Evolutionary conservation across 192 early-diverging fungal species (phyloP), one percentile per base, ranked within the genome.

Genomic region (Phycomyces blakesleeanus): DNA sequence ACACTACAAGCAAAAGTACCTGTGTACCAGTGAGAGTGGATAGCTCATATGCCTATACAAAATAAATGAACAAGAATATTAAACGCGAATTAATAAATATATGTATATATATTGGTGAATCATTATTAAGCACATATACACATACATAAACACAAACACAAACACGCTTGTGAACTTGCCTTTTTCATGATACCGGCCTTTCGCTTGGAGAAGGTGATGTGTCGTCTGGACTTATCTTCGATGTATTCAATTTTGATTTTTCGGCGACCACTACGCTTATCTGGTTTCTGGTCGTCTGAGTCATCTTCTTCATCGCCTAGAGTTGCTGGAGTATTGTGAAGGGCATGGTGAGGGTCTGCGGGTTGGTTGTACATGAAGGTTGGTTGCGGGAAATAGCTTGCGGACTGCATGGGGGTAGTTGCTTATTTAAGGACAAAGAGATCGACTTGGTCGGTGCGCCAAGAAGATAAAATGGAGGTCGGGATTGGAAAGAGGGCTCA

Each of bases 171-270:
- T 20, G 73, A 18, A 34, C 29, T 34, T 67, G 86, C 84, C 87
- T 96, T 96, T 76, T 96, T 96, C 94, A 96, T 94, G 61, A 96
- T 93, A 40, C 94, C 94, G 12, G 92, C 89, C 68, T 94, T 95
- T 67, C 94, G 81, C 76, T 96, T 96, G 69, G 83, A 87, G 65
- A 96, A 95, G 2, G 94, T 95, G 65, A 95, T 94, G 66, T 93
- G 92, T 27, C 94, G 84, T 67, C 92, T 79, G 60, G 84, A 85
- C 77, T 94, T 93, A 74, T 95, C 94, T 51, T 92, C 88, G 44
- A 96, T 96, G 66, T 89, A 94, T 68, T 93, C 90, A 67, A 96
- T 96, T 74, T 93, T 93, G 75, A 96, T 93, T 74, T 95, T 94
- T 63, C 94, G 81, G 40, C 94, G 82, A 2, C 92, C 92, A 20